Conservation (phyloP, 2,329 filamentous ascomycete species). For the Colletotrichum cordylinicola region DNA sequence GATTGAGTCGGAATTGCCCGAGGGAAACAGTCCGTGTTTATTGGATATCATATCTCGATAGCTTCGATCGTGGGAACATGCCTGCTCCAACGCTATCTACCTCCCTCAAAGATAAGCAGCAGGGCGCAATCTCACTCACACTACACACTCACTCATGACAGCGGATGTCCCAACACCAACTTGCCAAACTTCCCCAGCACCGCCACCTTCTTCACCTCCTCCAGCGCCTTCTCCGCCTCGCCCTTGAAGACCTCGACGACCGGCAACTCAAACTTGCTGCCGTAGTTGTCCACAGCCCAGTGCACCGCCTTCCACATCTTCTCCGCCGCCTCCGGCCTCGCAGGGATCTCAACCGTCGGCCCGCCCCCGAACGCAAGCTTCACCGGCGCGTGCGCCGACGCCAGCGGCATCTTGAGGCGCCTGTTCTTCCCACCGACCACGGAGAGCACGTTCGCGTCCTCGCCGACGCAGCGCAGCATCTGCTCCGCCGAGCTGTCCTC, state of each 20-base stretch:
- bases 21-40: background rate
- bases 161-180: background rate
- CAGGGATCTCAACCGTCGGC: background rate
- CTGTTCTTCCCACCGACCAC: background rate
- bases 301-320: background rate
- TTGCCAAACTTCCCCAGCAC: background rate
- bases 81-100: background rate
- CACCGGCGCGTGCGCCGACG: background rate
- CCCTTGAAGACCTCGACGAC: background rate
- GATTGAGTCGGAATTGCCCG: background rate
- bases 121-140: background rate
- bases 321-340: background rate
- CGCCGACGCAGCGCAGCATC: background rate
- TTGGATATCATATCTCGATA: background rate
- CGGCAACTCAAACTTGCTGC: background rate
- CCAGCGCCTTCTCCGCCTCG: background rate
- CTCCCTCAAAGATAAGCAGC: background rate
- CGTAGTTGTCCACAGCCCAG: background rate
- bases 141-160: background rate
- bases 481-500: background rate
- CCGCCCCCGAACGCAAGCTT: background rate
- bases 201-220: background rate
- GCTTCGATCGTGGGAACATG: background rate
- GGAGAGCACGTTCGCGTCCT: background rate
- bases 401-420: background rate